phyloP scores from a whole-genome alignment of 352 stramenopile genomes.

The Phytophthora tentaculata region DNA sequence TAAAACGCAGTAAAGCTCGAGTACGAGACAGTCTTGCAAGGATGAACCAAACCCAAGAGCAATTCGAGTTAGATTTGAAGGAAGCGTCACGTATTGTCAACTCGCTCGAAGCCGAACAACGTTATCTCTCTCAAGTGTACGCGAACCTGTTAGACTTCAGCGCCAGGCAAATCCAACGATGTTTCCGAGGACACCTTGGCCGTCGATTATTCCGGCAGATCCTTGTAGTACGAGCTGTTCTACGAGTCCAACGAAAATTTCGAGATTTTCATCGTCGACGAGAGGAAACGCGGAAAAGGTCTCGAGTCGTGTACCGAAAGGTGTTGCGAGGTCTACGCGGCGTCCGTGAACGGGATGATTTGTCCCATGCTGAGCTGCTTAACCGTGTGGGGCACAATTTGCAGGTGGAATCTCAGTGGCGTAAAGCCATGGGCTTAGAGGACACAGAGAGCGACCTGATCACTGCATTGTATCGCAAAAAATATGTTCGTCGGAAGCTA shows the following conservation, averaged over 20 bases:
- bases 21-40: slow-evolving; percentile 33
- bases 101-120: slow-evolving; percentile 36
- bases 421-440: slow-evolving; percentile 63
- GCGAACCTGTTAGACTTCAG: slow-evolving; percentile 43
- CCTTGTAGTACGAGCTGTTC: slow-evolving; percentile 43
- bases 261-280: slow-evolving; percentile 41
- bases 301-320: slow-evolving; percentile 53
- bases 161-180: slow-evolving; percentile 79
- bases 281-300: slow-evolving; percentile 38
- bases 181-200: slow-evolving; percentile 85
- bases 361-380: slow-evolving; percentile 61
- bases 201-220: slow-evolving; percentile 51
- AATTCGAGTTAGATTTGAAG: slow-evolving; percentile 39
- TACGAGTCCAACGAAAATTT: slow-evolving; percentile 58
- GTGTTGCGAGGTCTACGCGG: slow-evolving; percentile 57
- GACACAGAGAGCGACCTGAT: slow-evolving; percentile 63
- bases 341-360: slow-evolving; percentile 43
- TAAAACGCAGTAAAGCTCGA: slow-evolving; percentile 30
- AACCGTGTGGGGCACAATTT: slow-evolving; percentile 66
- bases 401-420: slow-evolving; percentile 72
- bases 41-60: slow-evolving; percentile 42
- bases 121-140: slow-evolving; percentile 25
- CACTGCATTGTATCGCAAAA: slow-evolving; percentile 65
- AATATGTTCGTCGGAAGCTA: slow-evolving; percentile 57
- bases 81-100: slow-evolving; percentile 35